A percentile compares a stretch with the other conserved stretches of the same genome.
Conservation (phyloP, 2,329 filamentous ascomycete species). For the Aspergillus texensis region DNA sequence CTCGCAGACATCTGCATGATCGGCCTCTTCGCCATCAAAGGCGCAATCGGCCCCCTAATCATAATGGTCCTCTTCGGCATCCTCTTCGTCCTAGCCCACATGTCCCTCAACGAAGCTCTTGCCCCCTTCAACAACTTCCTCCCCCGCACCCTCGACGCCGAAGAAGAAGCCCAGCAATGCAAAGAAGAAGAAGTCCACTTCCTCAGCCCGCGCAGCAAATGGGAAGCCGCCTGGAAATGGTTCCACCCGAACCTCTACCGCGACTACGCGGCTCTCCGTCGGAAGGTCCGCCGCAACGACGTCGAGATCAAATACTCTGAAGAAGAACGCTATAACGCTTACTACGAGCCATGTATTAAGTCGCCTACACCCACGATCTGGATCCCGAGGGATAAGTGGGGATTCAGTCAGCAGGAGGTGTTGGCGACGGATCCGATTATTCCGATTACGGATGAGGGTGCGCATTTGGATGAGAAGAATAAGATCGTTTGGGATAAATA, state of each 20-base stretch:
- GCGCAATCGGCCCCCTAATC: constrained; percentile 66
- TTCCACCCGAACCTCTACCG: constrained; percentile 75
- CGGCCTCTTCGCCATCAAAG: constrained; percentile 75
- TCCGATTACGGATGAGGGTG: constrained; percentile 77
- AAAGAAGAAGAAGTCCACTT: constrained; percentile 33
- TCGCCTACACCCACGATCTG: constrained; percentile 69
- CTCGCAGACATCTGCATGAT: constrained; percentile 81
- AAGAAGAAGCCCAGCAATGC: constrained; percentile 51
- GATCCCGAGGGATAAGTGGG: constrained; percentile 76
- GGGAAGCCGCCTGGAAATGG: constrained; percentile 37
- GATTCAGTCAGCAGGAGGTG: constrained; percentile 75
- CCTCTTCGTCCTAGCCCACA: constrained; percentile 74
- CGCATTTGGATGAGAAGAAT: constrained; percentile 70
- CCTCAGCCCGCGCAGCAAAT: constrained; percentile 7
- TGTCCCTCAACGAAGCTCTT: constrained; percentile 53
- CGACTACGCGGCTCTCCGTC: constrained; percentile 72
- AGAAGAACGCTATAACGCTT: constrained; percentile 66
- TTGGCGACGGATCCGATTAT: constrained; percentile 71
- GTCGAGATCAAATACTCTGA: constrained; percentile 63
- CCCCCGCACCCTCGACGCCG: constrained; percentile 67
- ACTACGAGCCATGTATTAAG: constrained; percentile 71
- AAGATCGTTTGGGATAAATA: constrained; percentile 64
- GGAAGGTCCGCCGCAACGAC: constrained; percentile 64
- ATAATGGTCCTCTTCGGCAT: constrained; percentile 75
- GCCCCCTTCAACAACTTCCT: constrained; percentile 62